Base-by-base conservation (phyloP, 352 stramenopile genomes). In the Phytophthora pisi region DNA sequence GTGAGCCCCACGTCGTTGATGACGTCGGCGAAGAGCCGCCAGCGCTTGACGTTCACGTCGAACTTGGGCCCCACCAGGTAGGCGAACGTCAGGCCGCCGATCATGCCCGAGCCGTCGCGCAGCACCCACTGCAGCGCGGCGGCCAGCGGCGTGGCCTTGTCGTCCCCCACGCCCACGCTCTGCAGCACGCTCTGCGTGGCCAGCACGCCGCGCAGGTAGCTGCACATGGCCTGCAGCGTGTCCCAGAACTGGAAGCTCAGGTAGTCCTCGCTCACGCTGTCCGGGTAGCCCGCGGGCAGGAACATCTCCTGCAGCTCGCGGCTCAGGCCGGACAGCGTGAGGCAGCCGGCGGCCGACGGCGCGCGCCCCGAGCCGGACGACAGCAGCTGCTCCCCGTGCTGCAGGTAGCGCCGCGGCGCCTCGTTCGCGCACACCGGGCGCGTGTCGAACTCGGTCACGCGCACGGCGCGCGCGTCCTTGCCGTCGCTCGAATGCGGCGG, bases 1-100 rank as follows among this genome's bases (percentile, higher is more conserved):
- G 93, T 97, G 15, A 99, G 81, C 2, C 91, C 96, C 24, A 98
- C 75, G 82, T 99, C 95, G 74, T 99, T 98, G 53, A 98, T 95
- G 28, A 98, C 84, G 83, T 99, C 97, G 11, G 97, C 97, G 72
- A 98, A 98, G 0, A 99, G 81, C 28, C 97, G 81, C 88, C 97
- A 99, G 76, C 97, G 89, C 81, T 98, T 98, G 46, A 98, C 95
- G 76, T 99, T 93, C 15, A 90, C 73, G 81, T 99, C 96, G 63
- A 99, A 98, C 45, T 96, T 88, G 0, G 83, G 79, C 0, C 82
- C 89, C 10, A 91, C 90, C 5, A 88, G 49, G 74, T 98, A 98
- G n/a, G 92, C 92, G 79, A 99, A 99, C 2, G 95, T 77, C 24
- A 99, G 82, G 10, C 94, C 95, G 10, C 91, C 94, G 53, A 98